Evolutionary conservation across 2,329 filamentous ascomycete species (phyloP), one percentile per base, ranked within the genome.

Genomic region (Penicillium sp.): DNA sequence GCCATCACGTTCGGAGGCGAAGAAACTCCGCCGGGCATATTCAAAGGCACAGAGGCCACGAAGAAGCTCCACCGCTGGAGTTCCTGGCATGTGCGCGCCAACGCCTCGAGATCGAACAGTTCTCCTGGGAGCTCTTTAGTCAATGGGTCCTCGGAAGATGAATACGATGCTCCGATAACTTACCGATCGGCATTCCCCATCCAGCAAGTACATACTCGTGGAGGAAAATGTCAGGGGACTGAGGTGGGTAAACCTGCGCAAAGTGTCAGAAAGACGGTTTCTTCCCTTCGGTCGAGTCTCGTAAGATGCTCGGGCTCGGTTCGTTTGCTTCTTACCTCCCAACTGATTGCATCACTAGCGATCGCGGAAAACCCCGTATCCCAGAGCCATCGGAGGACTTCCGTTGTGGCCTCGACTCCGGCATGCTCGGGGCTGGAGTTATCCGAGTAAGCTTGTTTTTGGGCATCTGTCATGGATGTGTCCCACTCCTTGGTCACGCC

Each of bases 351-450:
- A 56, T 87, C 83, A 11, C 83, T 81, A 0, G 79, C 83, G 3
- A 85, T 78, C 3, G 83, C 83, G 0, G 81, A 73, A 62, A 86
- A 85, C 14, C 77, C 72, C 22, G 77, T 74, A 48, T 85, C 77
- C 82, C 83, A 86, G 13, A 86, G 70, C 82, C 83, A 87, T 40
- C 77, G 74, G 8, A 84, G 73, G 18, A 79, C 76, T 10, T 77
- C 78, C 6, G 76, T 72, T 1, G 76, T 78, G 0, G 78, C 79
- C 45, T 81, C 76, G 1, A 84, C 73, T 0, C 81, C 82, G 34
- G 78, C 70, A 1, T 72, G 76, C 53, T 75, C 73, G 2, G 74
- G 75, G 16, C 70, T 71, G 1, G 72, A 67, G 49, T 78, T 65
- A 16, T 70, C 51, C 8, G 66, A 63, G 47, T 73, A 72, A 18